Conservation (phyloP, 345 rosid species). For the Ceriops decandra region DNA sequence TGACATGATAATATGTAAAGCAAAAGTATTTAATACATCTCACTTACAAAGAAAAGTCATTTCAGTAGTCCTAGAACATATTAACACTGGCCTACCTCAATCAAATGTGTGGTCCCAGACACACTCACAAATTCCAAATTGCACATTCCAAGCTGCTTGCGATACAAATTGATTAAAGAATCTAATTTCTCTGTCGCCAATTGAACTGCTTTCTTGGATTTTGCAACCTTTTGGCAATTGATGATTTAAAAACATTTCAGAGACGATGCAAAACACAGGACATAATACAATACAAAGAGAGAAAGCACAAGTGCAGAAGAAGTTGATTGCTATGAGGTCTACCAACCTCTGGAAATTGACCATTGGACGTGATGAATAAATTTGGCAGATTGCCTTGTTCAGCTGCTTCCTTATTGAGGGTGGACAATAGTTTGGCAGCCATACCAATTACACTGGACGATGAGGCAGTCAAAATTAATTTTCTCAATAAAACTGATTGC, state of each 20-base stretch:
- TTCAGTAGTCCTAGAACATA: slow-evolving; percentile 6
- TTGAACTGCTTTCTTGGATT: slow-evolving; percentile 59
- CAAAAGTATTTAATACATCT: background rate
- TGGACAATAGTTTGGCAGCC: slow-evolving; percentile 65
- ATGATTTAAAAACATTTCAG: background rate
- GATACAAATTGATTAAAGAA: slow-evolving; percentile 41
- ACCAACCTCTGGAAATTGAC: slow-evolving; percentile 74
- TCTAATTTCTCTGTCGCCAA: slow-evolving; percentile 54
- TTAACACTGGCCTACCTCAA: slow-evolving; percentile 43
- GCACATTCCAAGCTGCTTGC: slow-evolving; percentile 45
- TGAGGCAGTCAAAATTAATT: slow-evolving; percentile 63
- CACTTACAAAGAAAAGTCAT: background rate
- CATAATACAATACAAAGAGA: background rate
- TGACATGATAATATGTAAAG: background rate
- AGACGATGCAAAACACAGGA: slow-evolving; percentile 1
- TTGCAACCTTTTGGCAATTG: slow-evolving; percentile 45
- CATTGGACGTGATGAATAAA: slow-evolving; percentile 49
- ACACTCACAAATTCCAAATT: slow-evolving; percentile 55
- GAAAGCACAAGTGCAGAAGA: slow-evolving; percentile 9
- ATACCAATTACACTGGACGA: slow-evolving; percentile 56
- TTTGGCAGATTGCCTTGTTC: slow-evolving; percentile 60
- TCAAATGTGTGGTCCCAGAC: slow-evolving; percentile 61
- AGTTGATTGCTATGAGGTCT: slow-evolving; percentile 6
- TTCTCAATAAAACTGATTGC: slow-evolving; percentile 54
- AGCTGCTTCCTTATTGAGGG: slow-evolving; percentile 76